phyloP scores from a whole-genome alignment of 2,329 filamentous ascomycete genomes.

The Thelonectria olida region DNA sequence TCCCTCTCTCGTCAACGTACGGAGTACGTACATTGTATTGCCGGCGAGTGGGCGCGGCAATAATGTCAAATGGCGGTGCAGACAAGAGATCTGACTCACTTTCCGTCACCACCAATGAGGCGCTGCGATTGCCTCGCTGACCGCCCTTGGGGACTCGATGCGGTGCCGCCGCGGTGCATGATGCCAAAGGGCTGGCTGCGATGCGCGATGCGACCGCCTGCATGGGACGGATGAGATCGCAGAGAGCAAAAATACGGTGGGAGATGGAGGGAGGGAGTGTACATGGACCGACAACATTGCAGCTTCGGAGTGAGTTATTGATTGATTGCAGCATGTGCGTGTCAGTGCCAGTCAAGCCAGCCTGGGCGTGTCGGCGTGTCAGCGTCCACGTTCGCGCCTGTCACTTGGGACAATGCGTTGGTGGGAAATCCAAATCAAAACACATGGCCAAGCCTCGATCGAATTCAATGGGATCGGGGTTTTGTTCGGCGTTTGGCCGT shows the following conservation, averaged over 20 bases:
- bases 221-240: slow-evolving; percentile 22
- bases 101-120: not conserved
- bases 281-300: not conserved
- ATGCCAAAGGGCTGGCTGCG: not conserved
- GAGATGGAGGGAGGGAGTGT: slow-evolving; percentile 10
- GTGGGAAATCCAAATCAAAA: not conserved
- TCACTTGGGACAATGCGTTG: not conserved
- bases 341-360: too few relatives aligned
- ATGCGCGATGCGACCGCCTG: slow-evolving; percentile 18
- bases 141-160: slow-evolving; percentile 17
- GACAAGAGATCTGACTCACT: slow-evolving; percentile 20
- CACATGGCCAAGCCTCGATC: too few relatives aligned
- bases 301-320: not conserved
- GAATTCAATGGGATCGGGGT: too few relatives aligned
- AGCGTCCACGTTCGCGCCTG: too few relatives aligned
- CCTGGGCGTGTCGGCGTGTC: not conserved
- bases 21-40: too few relatives aligned
- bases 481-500: too few relatives aligned
- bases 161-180: not conserved
- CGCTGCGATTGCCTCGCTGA: slow-evolving; percentile 1
- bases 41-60: too few relatives aligned
- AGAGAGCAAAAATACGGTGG: slow-evolving; percentile 4
- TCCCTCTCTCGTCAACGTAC: not conserved
- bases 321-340: not conserved
- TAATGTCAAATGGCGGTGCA: slow-evolving; percentile 24